phyloP scores from a whole-genome alignment of 495 filamentous ascomycete species.

The Choiromyces venosus region DNA sequence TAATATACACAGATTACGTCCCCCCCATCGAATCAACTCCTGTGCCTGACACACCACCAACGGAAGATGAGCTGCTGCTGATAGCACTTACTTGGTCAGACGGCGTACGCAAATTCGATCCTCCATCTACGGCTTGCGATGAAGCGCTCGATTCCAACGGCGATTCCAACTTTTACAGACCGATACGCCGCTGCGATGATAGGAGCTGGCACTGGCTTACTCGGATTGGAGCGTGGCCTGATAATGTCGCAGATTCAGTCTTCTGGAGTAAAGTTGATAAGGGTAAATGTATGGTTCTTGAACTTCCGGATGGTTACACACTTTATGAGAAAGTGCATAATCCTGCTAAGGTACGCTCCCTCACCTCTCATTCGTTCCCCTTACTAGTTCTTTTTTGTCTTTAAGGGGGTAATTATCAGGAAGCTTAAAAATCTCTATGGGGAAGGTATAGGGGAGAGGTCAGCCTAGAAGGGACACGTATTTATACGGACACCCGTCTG shows the following conservation, averaged over 20 bases:
- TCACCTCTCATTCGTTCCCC: not conserved
- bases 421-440: not conserved
- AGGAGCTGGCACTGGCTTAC: not conserved
- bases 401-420: not conserved
- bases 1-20: not conserved
- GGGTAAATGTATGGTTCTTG: not conserved
- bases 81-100: not conserved
- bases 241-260: not conserved
- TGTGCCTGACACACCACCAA: not conserved
- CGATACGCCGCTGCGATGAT: not conserved
- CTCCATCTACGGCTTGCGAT: not conserved
- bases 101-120: not conserved
- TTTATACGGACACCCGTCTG: slow-evolving; percentile 56
- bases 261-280: not conserved
- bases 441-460: not conserved
- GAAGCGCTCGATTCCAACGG: not conserved
- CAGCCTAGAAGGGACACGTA: slow-evolving; percentile 48
- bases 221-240: not conserved
- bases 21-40: not conserved
- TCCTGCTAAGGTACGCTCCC: not conserved
- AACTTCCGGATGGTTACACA: not conserved
- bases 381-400: not conserved
- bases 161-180: not conserved
- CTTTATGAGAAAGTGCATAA: not conserved
- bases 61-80: not conserved